A percentile compares a stretch with the other conserved stretches of the same genome.
Evolutionary conservation across 495 filamentous ascomycete genomes (phyloP).

Genomic region (Parathielavia hyrcaniae): DNA sequence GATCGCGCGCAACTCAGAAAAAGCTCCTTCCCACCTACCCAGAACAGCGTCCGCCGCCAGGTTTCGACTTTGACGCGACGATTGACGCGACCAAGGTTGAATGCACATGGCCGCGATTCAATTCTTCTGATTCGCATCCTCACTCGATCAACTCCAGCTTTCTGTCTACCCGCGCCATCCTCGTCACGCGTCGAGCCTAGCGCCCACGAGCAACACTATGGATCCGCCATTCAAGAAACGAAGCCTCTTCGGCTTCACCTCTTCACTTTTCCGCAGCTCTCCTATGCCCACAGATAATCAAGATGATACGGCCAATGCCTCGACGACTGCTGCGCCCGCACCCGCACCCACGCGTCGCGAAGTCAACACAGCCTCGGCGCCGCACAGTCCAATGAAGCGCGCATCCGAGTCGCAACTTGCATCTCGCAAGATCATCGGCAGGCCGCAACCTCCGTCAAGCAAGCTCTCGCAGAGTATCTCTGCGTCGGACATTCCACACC

Average conservation of each 20-base stretch:
- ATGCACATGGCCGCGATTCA: slow-evolving; percentile 12
- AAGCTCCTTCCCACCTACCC: slow-evolving; percentile 3
- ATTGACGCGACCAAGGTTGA: slow-evolving; percentile 10
- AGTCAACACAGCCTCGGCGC: slow-evolving; percentile 24
- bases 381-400: slow-evolving; percentile 36
- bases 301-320: slow-evolving; percentile 7
- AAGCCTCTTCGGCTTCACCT: slow-evolving; percentile 28
- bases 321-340: slow-evolving; percentile 12
- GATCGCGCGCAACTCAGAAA: slow-evolving; percentile 8
- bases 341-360: slow-evolving; percentile 19
- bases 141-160: background rate
- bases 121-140: background rate
- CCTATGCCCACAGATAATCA: slow-evolving; percentile 18
- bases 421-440: slow-evolving; percentile 30
- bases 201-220: slow-evolving; percentile 22
- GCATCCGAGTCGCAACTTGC: slow-evolving; percentile 33
- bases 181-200: slow-evolving; percentile 4
- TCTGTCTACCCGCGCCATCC: background rate
- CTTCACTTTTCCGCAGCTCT: slow-evolving; percentile 25
- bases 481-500: slow-evolving; percentile 27
- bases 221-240: slow-evolving; percentile 31
- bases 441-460: slow-evolving; percentile 34
- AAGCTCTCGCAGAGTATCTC: slow-evolving; percentile 31
- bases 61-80: slow-evolving; percentile 15
- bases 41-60: slow-evolving; percentile 10